Evolutionary conservation across 2,329 filamentous ascomycete species (phyloP), one percentile per base, ranked within the genome.

Genomic region (Dissoconium aciculare): DNA sequence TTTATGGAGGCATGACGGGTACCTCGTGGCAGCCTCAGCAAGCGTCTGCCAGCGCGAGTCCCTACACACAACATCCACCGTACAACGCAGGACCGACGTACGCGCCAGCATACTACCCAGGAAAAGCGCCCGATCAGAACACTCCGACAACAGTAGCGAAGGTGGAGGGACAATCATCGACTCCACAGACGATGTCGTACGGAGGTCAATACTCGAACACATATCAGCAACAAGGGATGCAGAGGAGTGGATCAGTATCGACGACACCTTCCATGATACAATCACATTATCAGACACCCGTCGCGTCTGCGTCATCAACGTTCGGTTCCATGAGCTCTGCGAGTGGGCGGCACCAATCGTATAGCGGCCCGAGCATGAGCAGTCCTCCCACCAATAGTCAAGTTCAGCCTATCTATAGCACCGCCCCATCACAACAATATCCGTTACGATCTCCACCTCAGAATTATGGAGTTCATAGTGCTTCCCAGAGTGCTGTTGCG

Each of bases 401-500:
- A 25, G 17, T 37, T 5, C 45, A 44, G 27, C 40, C 40, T 12
- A 41, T 41, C 17, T 50, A 51, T 33, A 34, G 43, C 14, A 41
- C 36, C 17, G 32, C 47, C 1, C 28, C 39, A 3, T 34, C 45
- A 4, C 44, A 49, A 28, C 34, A 38, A 11, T 51, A 51, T 31
- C 41, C 47, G 9, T 46, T 51, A 4, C 43, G 47, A 8, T 51
- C 49, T 14, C 49, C 49, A 3, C 37, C 40, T 1, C 47, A 49
- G 28, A 40, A 34, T 23, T 50, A 50, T 26, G 39, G 45, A 6
- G 41, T 49, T 28, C 36, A 42, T 17, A 48, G 48, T 27, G 45
- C 46, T 13, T 40, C 45, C 0, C 40, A 39, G 11, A 47, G 43
- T 27, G 42, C 42, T n/a, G 36, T 45, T 11, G 36, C 42, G 4